Percentiles rank a stretch among this genome's conserved stretches.
Conservation (phyloP, 148 eudicot genomes). For the Cornus florida region DNA sequence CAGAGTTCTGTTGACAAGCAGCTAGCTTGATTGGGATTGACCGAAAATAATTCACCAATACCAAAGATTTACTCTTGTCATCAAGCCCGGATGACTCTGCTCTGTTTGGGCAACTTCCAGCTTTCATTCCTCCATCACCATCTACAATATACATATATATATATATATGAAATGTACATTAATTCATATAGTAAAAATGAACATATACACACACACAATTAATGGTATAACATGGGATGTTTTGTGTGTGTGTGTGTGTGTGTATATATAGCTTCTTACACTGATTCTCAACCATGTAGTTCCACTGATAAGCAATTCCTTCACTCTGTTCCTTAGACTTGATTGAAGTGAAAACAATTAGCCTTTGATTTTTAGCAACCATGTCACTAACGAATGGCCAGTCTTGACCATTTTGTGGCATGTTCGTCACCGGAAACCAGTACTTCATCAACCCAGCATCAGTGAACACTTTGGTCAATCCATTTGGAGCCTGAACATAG, state of each 20-base stretch:
- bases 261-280: conserved; percentile 31
- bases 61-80: conserved; percentile 58
- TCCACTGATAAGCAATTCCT: conserved; percentile 85
- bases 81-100: conserved; percentile 52
- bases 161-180: not conserved
- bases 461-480: conserved; percentile 69
- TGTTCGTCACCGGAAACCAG: conserved; percentile 69
- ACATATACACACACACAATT: not conserved
- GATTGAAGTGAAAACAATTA: conserved; percentile 69
- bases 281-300: conserved; percentile 74
- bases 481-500: conserved; percentile 64
- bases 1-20: conserved; percentile 62
- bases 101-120: conserved; percentile 54
- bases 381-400: conserved; percentile 84
- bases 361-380: conserved; percentile 66
- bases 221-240: not conserved
- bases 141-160: conserved; percentile 28
- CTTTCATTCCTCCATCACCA: conserved; percentile 72
- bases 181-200: not conserved
- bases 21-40: conserved; percentile 36
- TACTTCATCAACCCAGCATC: conserved; percentile 68
- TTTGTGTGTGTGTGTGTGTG: not conserved
- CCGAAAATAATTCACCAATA: conserved; percentile 61
- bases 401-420: conserved; percentile 71
- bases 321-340: conserved; percentile 56